A percentile compares a stretch with the other conserved stretches of the same genome.
phyloP scores from a whole-genome alignment of 352 stramenopile species.

The Phytophthora agathidicida region DNA sequence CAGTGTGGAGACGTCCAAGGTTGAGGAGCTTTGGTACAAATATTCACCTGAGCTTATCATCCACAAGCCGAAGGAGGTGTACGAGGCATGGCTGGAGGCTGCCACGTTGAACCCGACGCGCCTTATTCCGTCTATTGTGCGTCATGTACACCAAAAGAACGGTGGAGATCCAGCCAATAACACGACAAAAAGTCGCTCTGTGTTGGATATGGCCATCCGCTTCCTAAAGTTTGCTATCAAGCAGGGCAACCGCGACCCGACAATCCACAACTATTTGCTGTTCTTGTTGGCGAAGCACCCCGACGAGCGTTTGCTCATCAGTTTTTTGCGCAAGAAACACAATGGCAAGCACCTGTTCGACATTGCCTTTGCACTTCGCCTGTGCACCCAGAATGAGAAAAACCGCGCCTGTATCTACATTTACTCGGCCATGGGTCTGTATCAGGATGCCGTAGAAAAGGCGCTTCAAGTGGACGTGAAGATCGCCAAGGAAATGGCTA shows the following conservation, averaged over 20 bases:
- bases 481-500: slow-evolving; percentile 94
- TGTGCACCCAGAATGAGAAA: slow-evolving; percentile 93
- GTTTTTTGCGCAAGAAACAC: slow-evolving; percentile 91
- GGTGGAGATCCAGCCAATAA: slow-evolving; percentile 17
- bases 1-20: slow-evolving; percentile 89
- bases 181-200: slow-evolving; percentile 61
- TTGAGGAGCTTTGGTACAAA: slow-evolving; percentile 95
- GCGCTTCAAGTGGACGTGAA: slow-evolving; percentile 91
- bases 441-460: slow-evolving; percentile 93
- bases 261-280: slow-evolving; percentile 94
- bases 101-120: slow-evolving; percentile 91
- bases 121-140: slow-evolving; percentile 93
- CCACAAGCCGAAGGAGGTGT: slow-evolving; percentile 90
- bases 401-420: slow-evolving; percentile 95
- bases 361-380: slow-evolving; percentile 90
- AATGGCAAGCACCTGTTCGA: slow-evolving; percentile 90
- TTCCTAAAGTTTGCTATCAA: slow-evolving; percentile 95
- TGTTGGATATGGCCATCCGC: slow-evolving; percentile 90
- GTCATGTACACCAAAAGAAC: slow-evolving; percentile 86
- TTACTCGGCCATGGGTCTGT: slow-evolving; percentile 93
- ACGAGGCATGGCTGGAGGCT: slow-evolving; percentile 91
- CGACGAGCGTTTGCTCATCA: slow-evolving; percentile 88
- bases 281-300: slow-evolving; percentile 91
- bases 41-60: slow-evolving; percentile 94
- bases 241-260: slow-evolving; percentile 87